Evolutionary conservation across 163 green algal genomes (phyloP).

Genomic region (Prototheca stagnorum): DNA sequence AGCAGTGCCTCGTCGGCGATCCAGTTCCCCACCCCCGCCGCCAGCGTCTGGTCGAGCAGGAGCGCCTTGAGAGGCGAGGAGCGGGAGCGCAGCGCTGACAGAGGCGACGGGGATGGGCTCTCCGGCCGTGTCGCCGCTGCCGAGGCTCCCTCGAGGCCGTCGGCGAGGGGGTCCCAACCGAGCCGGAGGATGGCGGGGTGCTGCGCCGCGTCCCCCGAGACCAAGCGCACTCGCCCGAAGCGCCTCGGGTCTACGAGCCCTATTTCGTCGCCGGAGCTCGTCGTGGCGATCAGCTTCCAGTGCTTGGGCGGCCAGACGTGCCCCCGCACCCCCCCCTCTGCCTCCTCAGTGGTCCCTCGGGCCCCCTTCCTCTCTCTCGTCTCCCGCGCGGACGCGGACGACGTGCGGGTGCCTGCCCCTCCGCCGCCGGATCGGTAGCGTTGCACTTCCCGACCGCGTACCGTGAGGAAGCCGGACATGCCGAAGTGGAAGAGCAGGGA

Average conservation of each 20-base stretch:
- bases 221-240: conserved; percentile 26
- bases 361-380: too few relatives aligned
- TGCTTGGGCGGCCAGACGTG: conserved; percentile 8
- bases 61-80: conserved; percentile 33
- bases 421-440: too few relatives aligned
- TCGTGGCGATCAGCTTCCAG: conserved; percentile 33
- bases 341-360: too few relatives aligned
- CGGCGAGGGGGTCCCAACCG: conserved; percentile 43
- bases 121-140: too few relatives aligned
- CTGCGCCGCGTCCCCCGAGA: conserved; percentile 6
- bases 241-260: conserved; percentile 38
- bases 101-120: too few relatives aligned
- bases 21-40: conserved; percentile 64
- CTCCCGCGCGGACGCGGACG: too few relatives aligned
- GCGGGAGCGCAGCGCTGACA: conserved; percentile 10
- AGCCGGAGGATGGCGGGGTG: conserved; percentile 31
- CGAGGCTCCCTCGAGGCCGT: too few relatives aligned
- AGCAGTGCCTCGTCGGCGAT: conserved; percentile 65
- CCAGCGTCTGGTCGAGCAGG: conserved; percentile 51
- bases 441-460: too few relatives aligned
- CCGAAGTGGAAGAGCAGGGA: background rate
- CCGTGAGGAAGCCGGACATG: background rate
- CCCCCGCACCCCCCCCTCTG: too few relatives aligned
- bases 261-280: conserved; percentile 20
- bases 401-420: too few relatives aligned